Conservation (phyloP, 331 rosid species). For the Erythrophleum ivorense region DNA sequence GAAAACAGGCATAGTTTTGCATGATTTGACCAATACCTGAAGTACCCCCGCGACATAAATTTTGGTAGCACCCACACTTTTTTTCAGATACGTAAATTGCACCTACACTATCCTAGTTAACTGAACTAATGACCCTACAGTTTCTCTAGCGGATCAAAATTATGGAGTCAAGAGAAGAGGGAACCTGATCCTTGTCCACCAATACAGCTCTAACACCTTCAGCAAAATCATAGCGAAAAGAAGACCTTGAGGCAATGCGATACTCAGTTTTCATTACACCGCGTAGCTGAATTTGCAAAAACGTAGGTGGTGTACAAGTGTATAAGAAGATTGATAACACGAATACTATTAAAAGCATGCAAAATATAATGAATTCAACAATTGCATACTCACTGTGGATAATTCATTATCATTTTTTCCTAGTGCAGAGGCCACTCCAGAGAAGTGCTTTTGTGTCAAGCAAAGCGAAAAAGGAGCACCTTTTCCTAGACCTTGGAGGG, state of each 20-base stretch:
- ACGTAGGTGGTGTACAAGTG: conserved; percentile 20
- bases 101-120: conserved; percentile 6
- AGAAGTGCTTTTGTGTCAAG: conserved; percentile 78
- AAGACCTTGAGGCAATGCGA: conserved; percentile 84
- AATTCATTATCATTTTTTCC: conserved; percentile 59
- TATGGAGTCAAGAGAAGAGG: conserved; percentile 10
- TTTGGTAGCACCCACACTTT: not conserved
- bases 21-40: not conserved
- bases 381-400: conserved; percentile 68
- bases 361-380: not conserved
- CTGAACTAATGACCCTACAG: not conserved
- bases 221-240: conserved; percentile 76
- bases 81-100: conserved; percentile 16
- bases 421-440: conserved; percentile 78
- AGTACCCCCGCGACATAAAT: not conserved
- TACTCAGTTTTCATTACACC: conserved; percentile 93
- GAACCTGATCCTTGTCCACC: conserved; percentile 98
- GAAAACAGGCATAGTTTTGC: conserved; percentile 7
- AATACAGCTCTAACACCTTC: conserved; percentile 97
- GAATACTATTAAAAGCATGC: not conserved
- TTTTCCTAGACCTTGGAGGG: conserved; percentile 88
- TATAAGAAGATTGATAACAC: not conserved
- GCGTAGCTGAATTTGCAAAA: conserved; percentile 59
- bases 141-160: conserved; percentile 13
- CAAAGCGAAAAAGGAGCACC: conserved; percentile 96